A percentile compares a stretch with the other conserved stretches of the same genome.
phyloP scores from a whole-genome alignment of 2,329 filamentous ascomycete species.

The Sarocladium oryzae region DNA sequence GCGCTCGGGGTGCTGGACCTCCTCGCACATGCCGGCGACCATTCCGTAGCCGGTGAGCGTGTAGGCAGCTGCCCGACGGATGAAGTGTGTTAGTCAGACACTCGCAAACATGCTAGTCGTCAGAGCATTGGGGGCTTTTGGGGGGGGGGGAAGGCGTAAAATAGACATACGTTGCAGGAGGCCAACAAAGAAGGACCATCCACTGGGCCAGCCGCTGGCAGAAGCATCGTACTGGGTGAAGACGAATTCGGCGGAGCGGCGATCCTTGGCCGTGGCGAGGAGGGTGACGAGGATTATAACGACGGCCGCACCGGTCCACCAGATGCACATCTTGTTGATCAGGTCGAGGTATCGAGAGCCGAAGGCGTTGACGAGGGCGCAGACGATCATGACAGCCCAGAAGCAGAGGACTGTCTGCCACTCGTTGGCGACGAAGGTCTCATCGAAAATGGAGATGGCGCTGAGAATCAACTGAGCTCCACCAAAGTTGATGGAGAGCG shows the following conservation, averaged over 20 bases:
- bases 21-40: slow-evolving; percentile 49
- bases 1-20: slow-evolving; percentile 54
- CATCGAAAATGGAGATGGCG: slow-evolving; percentile 59
- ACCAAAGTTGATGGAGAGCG: slow-evolving; percentile 58
- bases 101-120: no score
- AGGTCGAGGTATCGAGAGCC: slow-evolving; percentile 51
- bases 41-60: slow-evolving; percentile 43
- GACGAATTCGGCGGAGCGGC: slow-evolving; percentile 58
- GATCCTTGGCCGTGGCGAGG: slow-evolving; percentile 57
- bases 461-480: slow-evolving; percentile 63
- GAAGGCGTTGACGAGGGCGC: slow-evolving; percentile 63
- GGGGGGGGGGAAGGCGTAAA: no score
- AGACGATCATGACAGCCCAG: slow-evolving; percentile 56
- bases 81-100: slow-evolving; percentile 12
- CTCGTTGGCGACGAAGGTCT: slow-evolving; percentile 49
- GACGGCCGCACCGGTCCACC: slow-evolving; percentile 66
- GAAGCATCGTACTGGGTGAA: slow-evolving; percentile 64
- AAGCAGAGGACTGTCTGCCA: slow-evolving; percentile 76
- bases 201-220: slow-evolving; percentile 62
- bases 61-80: slow-evolving; percentile 26
- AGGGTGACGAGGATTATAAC: slow-evolving; percentile 64
- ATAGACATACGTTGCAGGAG: slow-evolving; percentile 41
- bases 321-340: slow-evolving; percentile 65
- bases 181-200: slow-evolving; percentile 52
- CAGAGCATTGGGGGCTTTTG: no score